Base-by-base conservation (phyloP, 2,329 filamentous ascomycete species). In the Colletotrichum tanaceti region DNA sequence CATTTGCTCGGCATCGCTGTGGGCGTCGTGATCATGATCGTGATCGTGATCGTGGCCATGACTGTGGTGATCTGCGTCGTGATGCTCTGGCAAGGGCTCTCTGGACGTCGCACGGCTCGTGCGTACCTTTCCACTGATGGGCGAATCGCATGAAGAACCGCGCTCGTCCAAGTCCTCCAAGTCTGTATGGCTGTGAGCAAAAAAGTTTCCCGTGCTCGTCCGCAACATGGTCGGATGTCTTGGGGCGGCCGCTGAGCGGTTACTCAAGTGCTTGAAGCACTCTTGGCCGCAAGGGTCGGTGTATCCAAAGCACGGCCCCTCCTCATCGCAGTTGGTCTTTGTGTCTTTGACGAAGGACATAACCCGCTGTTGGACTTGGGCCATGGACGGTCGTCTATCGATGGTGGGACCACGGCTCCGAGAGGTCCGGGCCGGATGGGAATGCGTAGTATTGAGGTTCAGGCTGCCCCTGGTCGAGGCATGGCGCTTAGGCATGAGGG, bases 261-360 rank as follows among this genome's bases (percentile, higher is more conserved):
- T 79, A 72, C 74, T 79, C 3, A 89, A 49, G 69, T 89, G 87
- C 72, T 89, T 90, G 77, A 88, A 89, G 76, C 89, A 90, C 74
- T 89, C 87, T 74, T 90, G 87, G 1, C 88, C 88, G 70, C 89
- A 91, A 0, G 88, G 88, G 72, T 91, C 89, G 1, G 87, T 83
- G 74, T 89, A 91, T 64, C 89, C 89, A 72, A 82, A 90, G 74
- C 89, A 91, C 1, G 86, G 85, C 0, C 88, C 89, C 20, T 78
- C 77, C 71, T 87, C 85, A 70, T 90, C 88, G 72, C 89, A 91
- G 73, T 89, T 87, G 41, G 82, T 74, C 75, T 90, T 90, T 24
- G 85, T 89, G 73, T 91, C 89, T 74, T 86, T 88, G 70, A 91
- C 86, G 75, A 91, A 90, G 52, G 88, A 90, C 77, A 90, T 78